Percentiles rank a stretch among this genome's conserved stretches.
phyloP scores from a whole-genome alignment of 148 eudicot genomes.

The Persicaria tinctoria region DNA sequence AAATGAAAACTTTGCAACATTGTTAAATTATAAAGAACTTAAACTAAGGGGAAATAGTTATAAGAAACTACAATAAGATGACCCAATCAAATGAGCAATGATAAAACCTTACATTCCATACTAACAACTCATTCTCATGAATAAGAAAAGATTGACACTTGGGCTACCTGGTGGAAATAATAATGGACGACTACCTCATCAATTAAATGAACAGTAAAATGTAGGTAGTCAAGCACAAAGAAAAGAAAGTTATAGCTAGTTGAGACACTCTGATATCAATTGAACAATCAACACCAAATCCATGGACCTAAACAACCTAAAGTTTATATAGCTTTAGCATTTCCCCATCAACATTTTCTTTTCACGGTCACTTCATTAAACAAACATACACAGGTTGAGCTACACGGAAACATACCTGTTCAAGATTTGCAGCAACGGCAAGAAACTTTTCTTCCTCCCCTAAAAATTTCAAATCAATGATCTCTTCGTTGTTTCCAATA shows the following conservation, averaged over 20 bases:
- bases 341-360: background rate
- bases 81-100: background rate
- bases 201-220: background rate
- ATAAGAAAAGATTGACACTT: background rate
- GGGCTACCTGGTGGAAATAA: background rate
- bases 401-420: slow-evolving; percentile 46
- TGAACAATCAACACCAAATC: background rate
- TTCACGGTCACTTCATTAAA: background rate
- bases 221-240: background rate
- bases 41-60: background rate
- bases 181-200: background rate
- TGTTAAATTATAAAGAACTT: background rate
- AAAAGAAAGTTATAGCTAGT: background rate
- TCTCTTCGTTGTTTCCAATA: slow-evolving; percentile 86
- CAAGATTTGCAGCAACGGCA: slow-evolving; percentile 93
- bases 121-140: background rate
- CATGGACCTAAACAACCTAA: background rate
- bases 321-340: background rate
- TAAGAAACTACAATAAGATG: background rate
- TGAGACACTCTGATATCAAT: background rate
- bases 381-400: background rate
- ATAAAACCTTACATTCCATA: slow-evolving; percentile 37
- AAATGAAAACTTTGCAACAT: background rate
- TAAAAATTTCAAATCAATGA: slow-evolving; percentile 88
- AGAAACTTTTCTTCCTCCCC: slow-evolving; percentile 89